Conservation (phyloP, 768 basidiomycete species). For the Tephrocybe rancida region DNA sequence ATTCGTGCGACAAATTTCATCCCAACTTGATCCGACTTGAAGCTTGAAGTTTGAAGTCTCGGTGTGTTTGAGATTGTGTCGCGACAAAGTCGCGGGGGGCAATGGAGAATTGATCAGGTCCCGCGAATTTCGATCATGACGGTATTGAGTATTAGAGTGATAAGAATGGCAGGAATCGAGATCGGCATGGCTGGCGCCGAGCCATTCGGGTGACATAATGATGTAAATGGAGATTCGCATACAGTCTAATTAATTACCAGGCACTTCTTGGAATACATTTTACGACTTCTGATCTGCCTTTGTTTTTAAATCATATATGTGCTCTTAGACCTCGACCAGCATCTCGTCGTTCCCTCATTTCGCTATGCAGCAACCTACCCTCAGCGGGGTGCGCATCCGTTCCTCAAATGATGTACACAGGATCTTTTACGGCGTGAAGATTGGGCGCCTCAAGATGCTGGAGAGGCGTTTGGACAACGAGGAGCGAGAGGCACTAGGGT, state of each 20-base stretch:
- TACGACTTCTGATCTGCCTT: slow-evolving; percentile 7
- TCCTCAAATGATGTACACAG: slow-evolving; percentile 79
- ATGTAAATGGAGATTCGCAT: slow-evolving; percentile 16
- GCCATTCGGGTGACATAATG: slow-evolving; percentile 5
- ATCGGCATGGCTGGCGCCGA: slow-evolving; percentile 25
- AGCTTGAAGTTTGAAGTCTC: no score
- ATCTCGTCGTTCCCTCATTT: background rate
- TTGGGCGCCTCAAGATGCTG: slow-evolving; percentile 68
- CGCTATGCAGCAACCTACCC: slow-evolving; percentile 67
- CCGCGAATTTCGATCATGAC: slow-evolving; percentile 18
- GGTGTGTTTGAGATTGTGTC: no score
- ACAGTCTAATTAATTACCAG: slow-evolving; percentile 25
- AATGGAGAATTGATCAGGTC: background rate
- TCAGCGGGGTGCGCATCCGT: slow-evolving; percentile 71
- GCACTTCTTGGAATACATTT: slow-evolving; percentile 8
- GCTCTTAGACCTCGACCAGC: background rate
- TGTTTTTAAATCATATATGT: slow-evolving; percentile 2
- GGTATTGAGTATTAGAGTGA: slow-evolving; percentile 50
- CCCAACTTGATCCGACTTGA: no score
- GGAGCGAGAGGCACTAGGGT: slow-evolving; percentile 60
- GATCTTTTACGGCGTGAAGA: slow-evolving; percentile 74
- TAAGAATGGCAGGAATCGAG: slow-evolving; percentile 46
- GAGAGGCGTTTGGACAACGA: slow-evolving; percentile 77
- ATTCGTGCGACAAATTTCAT: no score
- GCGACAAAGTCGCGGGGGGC: background rate